Base-by-base conservation (phyloP, 352 stramenopile species). In the Halophytophthora batemanensis region DNA sequence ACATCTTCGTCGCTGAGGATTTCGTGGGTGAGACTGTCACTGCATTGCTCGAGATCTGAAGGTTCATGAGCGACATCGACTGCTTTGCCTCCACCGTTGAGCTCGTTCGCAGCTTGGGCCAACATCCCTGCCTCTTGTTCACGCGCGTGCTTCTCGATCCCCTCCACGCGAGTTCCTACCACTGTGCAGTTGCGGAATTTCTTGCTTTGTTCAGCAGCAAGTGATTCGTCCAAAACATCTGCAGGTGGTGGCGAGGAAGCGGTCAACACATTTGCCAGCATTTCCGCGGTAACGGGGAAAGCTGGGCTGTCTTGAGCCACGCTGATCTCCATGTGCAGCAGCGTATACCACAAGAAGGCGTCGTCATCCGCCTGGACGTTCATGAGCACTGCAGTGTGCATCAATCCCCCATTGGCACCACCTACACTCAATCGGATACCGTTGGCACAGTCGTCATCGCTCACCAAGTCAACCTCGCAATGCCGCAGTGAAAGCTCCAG, bases 271-370 rank as follows among this genome's bases (percentile, higher is more conserved):
- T 64, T 64, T 52, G 56, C 47, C 33, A 84, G 38, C 10, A 38
- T 33, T 0, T 56, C 46, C 25, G 48, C 17, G 12, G 46, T 60
- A 21, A 88, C 45, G 6, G 75, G 64, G 29, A 74, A 84, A 25
- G 29, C 45, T 0, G 53, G 14, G 17, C 70, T 78, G 51, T 76
- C 70, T 48, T 81, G 73, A 0, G 71, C 66, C 34, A 89, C 45
- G 1, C 46, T 66, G 8, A 66, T 69, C 52, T 89, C 78, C 31
- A 89, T 63, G 5, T 67, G 59, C 2, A 89, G 49, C 34, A 86
- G 47, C 10, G 66, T 54, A 37, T 81, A 87, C 78, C 75, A 89
- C 23, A 71, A 33, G 29, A 83, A 84, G 1, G 69, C 52, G 22
- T 89, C 74, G 21, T 47, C 37, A 22, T 85, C 76, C 19, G 65